Conservation (phyloP, 2,329 filamentous ascomycete genomes). For the Aspergillus sp. region DNA sequence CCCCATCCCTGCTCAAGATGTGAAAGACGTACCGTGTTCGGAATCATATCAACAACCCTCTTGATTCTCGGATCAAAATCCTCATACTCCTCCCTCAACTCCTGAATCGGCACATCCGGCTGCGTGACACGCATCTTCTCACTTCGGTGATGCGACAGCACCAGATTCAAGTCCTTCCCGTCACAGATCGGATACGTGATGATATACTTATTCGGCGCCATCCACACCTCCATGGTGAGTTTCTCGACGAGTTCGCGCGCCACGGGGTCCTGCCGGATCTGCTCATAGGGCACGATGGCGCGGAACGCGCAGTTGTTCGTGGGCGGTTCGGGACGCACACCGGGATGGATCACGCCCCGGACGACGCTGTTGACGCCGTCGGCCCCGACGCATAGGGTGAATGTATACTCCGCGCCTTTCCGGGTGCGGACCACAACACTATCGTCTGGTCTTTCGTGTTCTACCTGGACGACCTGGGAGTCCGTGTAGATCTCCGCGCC, state of each 20-base stretch:
- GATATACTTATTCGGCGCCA: slow-evolving; percentile 33
- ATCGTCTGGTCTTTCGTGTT: background rate
- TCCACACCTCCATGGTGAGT: slow-evolving; percentile 41
- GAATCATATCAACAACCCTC: background rate
- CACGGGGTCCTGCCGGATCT: slow-evolving; percentile 36
- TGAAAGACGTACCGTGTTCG: background rate
- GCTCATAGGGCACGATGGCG: slow-evolving; percentile 37
- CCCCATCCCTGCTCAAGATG: background rate
- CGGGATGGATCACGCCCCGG: slow-evolving; percentile 34
- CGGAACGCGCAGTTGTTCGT: slow-evolving; percentile 41
- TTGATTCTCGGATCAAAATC: background rate
- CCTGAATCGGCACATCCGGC: background rate
- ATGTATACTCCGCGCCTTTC: slow-evolving; percentile 9
- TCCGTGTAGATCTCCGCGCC: slow-evolving; percentile 20
- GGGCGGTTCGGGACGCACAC: slow-evolving; percentile 33
- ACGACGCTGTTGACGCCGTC: slow-evolving; percentile 37
- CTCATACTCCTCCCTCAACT: background rate
- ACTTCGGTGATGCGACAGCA: slow-evolving; percentile 31
- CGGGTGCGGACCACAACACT: background rate
- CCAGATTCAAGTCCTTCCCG: slow-evolving; percentile 41
- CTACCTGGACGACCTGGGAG: background rate
- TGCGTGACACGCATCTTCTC: background rate
- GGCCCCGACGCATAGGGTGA: slow-evolving; percentile 35
- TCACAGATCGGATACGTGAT: slow-evolving; percentile 38
- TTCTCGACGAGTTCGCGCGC: slow-evolving; percentile 32